Percentiles rank a stretch among this genome's conserved stretches.
Evolutionary conservation across 306 rosid genomes (phyloP).

Genomic region (Glycine latifolia): DNA sequence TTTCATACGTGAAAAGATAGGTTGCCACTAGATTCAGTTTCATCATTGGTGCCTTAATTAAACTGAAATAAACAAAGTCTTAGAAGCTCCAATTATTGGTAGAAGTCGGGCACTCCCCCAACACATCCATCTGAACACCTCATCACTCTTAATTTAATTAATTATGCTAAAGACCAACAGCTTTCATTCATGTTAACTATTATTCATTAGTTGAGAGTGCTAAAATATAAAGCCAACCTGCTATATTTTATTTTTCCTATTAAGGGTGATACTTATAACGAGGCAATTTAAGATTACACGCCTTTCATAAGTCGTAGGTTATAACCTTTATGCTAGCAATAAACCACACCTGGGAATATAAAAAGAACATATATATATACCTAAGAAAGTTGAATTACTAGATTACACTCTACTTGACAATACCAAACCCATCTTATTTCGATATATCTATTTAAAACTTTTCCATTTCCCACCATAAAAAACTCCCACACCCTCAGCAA

Average conservation of each 20-base stretch:
- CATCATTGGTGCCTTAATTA: slow-evolving; percentile 62
- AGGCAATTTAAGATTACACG: background rate
- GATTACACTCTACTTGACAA: slow-evolving; percentile 32
- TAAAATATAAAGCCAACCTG: background rate
- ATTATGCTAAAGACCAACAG: slow-evolving; percentile 17
- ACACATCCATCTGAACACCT: slow-evolving; percentile 9
- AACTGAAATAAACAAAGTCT: slow-evolving; percentile 24
- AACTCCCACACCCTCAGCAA: background rate
- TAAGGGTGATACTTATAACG: background rate
- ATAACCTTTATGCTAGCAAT: slow-evolving; percentile 19
- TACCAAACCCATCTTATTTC: background rate
- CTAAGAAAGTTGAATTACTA: slow-evolving; percentile 2
- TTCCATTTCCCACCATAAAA: slow-evolving; percentile 10
- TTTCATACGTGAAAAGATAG: slow-evolving; percentile 72
- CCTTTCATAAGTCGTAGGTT: slow-evolving; percentile 18
- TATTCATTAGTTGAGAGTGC: background rate
- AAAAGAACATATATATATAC: background rate
- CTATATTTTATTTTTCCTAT: slow-evolving; percentile 1
- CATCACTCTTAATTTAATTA: slow-evolving; percentile 16
- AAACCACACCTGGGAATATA: slow-evolving; percentile 41
- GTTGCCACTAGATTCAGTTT: slow-evolving; percentile 57
- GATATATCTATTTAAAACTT: background rate
- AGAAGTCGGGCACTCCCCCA: slow-evolving; percentile 32
- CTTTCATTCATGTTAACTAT: slow-evolving; percentile 4
- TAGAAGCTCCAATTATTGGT: slow-evolving; percentile 64